These are phyloP conservation scores for Phialophora macrospora DNA, from an alignment of 2,329 filamentous ascomycete species.

Conservation along the genomic window DNA sequence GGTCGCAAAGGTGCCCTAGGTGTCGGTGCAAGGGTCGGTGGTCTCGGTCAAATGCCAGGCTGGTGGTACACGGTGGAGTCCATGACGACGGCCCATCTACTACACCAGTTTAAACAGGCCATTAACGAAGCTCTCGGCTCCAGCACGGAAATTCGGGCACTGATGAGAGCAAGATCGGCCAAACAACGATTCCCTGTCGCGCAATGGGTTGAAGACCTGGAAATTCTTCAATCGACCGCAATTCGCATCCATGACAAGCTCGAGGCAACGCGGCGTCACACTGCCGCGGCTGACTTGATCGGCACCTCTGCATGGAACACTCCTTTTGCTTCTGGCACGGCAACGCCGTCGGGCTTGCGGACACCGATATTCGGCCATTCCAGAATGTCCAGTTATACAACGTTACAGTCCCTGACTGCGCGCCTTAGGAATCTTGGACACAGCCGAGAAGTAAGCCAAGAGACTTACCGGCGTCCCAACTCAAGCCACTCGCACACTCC, in stretches of 20 bases:
- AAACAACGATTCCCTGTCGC: conserved; percentile 70
- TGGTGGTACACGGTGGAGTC: conserved; percentile 73
- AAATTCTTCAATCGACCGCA: conserved; percentile 64
- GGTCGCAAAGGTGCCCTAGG: conserved; percentile 70
- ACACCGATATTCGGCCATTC: conserved; percentile 46
- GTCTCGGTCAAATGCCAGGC: conserved; percentile 72
- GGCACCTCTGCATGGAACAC: conserved; percentile 21
- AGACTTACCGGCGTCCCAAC: conserved; percentile 18
- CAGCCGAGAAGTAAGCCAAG: conserved; percentile 46
- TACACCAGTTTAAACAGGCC: conserved; percentile 68
- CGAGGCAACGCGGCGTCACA: conserved; percentile 41
- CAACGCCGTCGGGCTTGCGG: conserved; percentile 42
- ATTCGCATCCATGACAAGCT: conserved; percentile 62
- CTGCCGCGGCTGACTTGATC: conserved; percentile 22
- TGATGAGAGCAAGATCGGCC: conserved; percentile 68
- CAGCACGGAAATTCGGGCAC: conserved; percentile 59
- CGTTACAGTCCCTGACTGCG: conserved; percentile 44
- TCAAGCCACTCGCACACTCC: conserved; percentile 9
- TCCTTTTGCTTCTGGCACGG: conserved; percentile 24
- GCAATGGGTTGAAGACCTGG: conserved; percentile 69
- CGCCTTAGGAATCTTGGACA: conserved; percentile 47
- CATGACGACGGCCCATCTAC: conserved; percentile 64
- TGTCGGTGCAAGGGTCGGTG: conserved; percentile 69
- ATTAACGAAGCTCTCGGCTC: conserved; percentile 66
- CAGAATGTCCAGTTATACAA: conserved; percentile 42